phyloP scores from a whole-genome alignment of 371 early-diverging fungal genomes.

The Actinomortierella ambigua region DNA sequence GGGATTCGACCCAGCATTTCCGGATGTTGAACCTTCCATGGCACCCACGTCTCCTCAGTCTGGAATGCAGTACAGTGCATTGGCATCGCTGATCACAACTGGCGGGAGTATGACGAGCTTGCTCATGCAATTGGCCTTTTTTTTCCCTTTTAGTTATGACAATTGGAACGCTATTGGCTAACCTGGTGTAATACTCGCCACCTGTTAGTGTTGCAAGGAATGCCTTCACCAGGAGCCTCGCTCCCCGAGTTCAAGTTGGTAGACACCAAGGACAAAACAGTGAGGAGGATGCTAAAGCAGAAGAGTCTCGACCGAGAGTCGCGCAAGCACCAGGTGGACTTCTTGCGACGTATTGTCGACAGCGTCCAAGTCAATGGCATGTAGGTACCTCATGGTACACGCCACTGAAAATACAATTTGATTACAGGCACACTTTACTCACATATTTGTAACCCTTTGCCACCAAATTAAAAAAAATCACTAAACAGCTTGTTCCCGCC shows the following conservation, averaged over 20 bases:
- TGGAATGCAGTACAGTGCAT: slow-evolving; percentile 31
- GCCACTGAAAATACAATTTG: neutral
- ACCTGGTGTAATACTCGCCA: too few species aligned
- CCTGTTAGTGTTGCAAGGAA: slow-evolving; percentile 22
- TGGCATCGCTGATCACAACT: slow-evolving; percentile 29
- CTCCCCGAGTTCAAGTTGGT: slow-evolving; percentile 24
- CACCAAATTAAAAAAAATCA: neutral
- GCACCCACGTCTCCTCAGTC: slow-evolving; percentile 20
- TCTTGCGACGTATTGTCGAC: slow-evolving; percentile 13
- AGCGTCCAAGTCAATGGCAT: slow-evolving; percentile 19
- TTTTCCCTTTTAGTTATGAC: neutral
- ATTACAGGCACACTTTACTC: neutral
- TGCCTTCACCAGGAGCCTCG: slow-evolving; percentile 24
- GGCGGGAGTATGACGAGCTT: slow-evolving; percentile 15
- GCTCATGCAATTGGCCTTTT: neutral
- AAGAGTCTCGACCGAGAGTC: slow-evolving; percentile 8
- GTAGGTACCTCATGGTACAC: slow-evolving; percentile 10
- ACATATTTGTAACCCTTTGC: neutral
- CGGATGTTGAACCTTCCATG: too few species aligned
- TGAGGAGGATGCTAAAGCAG: slow-evolving; percentile 5
- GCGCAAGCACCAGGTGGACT: slow-evolving; percentile 20
- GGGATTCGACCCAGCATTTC: too few species aligned
- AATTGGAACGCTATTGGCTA: too few species aligned
- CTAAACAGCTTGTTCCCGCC: slow-evolving; percentile 15
- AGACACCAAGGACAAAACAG: slow-evolving; percentile 6